phyloP scores from a whole-genome alignment of 306 rosid species.

The Alnus rubra region DNA sequence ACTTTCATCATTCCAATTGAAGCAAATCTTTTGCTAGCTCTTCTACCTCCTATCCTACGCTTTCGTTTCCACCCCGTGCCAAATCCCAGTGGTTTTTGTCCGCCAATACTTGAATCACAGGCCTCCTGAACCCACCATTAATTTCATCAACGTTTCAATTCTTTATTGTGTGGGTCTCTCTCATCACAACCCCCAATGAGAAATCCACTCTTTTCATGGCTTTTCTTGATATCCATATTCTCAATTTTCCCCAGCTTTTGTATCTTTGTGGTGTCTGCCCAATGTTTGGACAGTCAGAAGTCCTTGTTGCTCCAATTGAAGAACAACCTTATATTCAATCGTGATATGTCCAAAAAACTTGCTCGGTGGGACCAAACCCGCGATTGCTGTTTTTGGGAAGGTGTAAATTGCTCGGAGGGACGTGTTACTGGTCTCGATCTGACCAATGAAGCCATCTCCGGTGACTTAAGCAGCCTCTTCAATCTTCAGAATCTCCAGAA shows the following conservation, averaged over 20 bases:
- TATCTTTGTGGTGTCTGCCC: not conserved
- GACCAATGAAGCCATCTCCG: slow-evolving; percentile 34
- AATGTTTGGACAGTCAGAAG: slow-evolving; percentile 25
- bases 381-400: slow-evolving; percentile 38
- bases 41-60: no score
- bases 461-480: slow-evolving; percentile 36
- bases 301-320: slow-evolving; percentile 17
- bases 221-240: not conserved
- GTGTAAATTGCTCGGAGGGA: slow-evolving; percentile 28
- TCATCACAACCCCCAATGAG: not conserved
- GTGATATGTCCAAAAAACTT: not conserved
- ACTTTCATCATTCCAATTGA: no score
- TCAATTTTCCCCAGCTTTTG: not conserved
- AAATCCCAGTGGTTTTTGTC: no score
- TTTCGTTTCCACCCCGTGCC: no score
- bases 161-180: not conserved
- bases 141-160: no score
- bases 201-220: not conserved
- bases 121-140: not conserved
- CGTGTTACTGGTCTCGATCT: slow-evolving; percentile 27
- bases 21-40: no score
- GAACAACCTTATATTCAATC: not conserved
- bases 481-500: slow-evolving; percentile 29
- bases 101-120: not conserved
- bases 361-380: not conserved